A percentile compares a stretch with the other conserved stretches of the same genome.
phyloP scores from a whole-genome alignment of 768 basidiomycete species.

The Leccinellum luteum region DNA sequence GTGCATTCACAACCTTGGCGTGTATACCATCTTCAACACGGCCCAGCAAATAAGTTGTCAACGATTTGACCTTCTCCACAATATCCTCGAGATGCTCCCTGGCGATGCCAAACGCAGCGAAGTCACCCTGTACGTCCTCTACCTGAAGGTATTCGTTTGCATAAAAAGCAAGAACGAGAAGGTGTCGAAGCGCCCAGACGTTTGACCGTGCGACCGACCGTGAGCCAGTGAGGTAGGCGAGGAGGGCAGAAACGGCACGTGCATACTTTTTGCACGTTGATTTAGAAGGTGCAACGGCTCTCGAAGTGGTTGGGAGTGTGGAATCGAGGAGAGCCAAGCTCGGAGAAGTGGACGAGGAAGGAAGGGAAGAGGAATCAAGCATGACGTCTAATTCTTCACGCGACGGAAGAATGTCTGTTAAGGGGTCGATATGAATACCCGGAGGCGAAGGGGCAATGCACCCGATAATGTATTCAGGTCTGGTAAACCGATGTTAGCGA shows the following conservation, averaged over 20 bases:
- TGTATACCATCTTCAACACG: slow-evolving; percentile 53
- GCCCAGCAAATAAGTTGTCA: slow-evolving; percentile 61
- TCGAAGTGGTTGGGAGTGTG: slow-evolving; percentile 47
- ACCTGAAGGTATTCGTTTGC: slow-evolving; percentile 60
- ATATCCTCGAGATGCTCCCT: slow-evolving; percentile 36
- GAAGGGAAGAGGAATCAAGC: slow-evolving; percentile 40
- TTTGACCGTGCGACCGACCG: slow-evolving; percentile 58
- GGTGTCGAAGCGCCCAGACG: slow-evolving; percentile 67
- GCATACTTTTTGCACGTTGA: slow-evolving; percentile 45
- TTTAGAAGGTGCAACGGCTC: slow-evolving; percentile 13
- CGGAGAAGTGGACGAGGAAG: slow-evolving; percentile 45
- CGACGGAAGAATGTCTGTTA: slow-evolving; percentile 54
- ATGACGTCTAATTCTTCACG: slow-evolving; percentile 44
- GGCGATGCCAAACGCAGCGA: slow-evolving; percentile 36
- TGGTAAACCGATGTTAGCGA: slow-evolving; percentile 16
- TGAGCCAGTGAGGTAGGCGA: slow-evolving; percentile 55
- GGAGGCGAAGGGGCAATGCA: slow-evolving; percentile 35
- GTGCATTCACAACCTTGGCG: slow-evolving; percentile 35
- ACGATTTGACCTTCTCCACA: slow-evolving; percentile 44
- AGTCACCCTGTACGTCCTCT: slow-evolving; percentile 44
- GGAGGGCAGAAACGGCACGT: slow-evolving; percentile 54
- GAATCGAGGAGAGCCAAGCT: slow-evolving; percentile 62
- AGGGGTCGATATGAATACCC: slow-evolving; percentile 38
- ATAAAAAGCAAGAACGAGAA: slow-evolving; percentile 60
- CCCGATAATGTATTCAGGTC: slow-evolving; percentile 47